These are phyloP conservation scores for Talaromyces piceae DNA, from an alignment of 2,329 filamentous ascomycete genomes.

Conservation along the genomic window DNA sequence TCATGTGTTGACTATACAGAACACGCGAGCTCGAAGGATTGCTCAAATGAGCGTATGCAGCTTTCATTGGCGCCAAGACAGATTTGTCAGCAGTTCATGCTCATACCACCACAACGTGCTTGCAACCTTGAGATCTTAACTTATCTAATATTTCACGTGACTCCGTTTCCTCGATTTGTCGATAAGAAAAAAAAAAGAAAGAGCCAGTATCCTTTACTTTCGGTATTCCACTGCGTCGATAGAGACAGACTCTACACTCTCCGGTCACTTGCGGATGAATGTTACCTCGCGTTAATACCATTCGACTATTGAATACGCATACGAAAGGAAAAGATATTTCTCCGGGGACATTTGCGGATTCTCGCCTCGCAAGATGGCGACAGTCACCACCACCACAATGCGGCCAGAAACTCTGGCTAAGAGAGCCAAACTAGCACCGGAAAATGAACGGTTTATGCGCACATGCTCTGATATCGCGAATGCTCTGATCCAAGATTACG, in stretches of 20 bases:
- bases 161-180: neutral
- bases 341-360: neutral
- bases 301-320: neutral
- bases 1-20: too few relatives aligned
- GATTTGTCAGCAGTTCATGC: too few relatives aligned
- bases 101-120: too few relatives aligned
- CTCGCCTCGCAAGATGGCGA: conserved; percentile 50
- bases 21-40: neutral
- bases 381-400: conserved; percentile 49
- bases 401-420: conserved; percentile 55
- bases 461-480: conserved; percentile 95
- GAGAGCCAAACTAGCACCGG: conserved; percentile 70
- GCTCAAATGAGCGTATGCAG: neutral
- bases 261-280: too few relatives aligned
- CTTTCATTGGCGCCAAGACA: too few relatives aligned
- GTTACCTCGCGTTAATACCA: neutral
- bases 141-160: too few relatives aligned
- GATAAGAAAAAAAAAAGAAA: neutral
- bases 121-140: too few relatives aligned
- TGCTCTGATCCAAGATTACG: conserved; percentile 88
- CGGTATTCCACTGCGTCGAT: neutral
- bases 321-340: too few relatives aligned
- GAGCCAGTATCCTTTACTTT: neutral
- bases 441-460: conserved; percentile 89
- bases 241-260: too few relatives aligned